Percentiles rank a stretch among this genome's conserved stretches.
These are phyloP conservation scores for Fusarium veterinarium DNA, from an alignment of 2,329 filamentous ascomycete genomes.

Conservation along the genomic window DNA sequence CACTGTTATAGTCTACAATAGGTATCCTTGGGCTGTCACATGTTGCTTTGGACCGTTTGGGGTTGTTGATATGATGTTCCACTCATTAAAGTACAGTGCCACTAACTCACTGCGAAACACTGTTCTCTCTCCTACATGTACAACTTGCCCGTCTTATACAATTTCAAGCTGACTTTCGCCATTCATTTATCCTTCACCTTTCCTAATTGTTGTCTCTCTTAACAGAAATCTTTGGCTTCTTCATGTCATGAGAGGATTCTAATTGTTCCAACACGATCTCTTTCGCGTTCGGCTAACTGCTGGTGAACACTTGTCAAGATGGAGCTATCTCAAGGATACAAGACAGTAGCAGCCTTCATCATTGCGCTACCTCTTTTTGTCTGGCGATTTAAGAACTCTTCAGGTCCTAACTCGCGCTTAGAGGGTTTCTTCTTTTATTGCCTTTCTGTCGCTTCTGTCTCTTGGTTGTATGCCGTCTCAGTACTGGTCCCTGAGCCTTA, in stretches of 20 bases:
- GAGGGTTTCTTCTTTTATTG: slow-evolving; percentile 25
- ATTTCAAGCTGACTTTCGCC: slow-evolving; percentile 6
- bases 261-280: no score
- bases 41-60: background rate
- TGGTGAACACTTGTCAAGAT: slow-evolving; percentile 45
- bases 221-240: background rate
- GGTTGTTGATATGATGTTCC: background rate
- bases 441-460: slow-evolving; percentile 35
- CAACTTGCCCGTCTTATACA: slow-evolving; percentile 24
- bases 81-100: slow-evolving; percentile 35
- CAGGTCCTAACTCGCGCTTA: background rate
- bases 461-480: slow-evolving; percentile 43
- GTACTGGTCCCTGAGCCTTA: slow-evolving; percentile 63
- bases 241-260: background rate
- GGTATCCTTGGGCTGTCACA: background rate
- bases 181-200: slow-evolving; percentile 1
- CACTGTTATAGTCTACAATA: background rate
- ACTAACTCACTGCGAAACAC: slow-evolving; percentile 4
- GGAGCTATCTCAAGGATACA: slow-evolving; percentile 30
- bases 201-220: background rate
- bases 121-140: slow-evolving; percentile 17
- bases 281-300: background rate
- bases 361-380: slow-evolving; percentile 21
- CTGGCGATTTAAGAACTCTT: slow-evolving; percentile 8
- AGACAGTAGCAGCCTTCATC: slow-evolving; percentile 21